Conservation (phyloP, 129 eudicot genomes). For the Gnaphalium uliginosum region DNA sequence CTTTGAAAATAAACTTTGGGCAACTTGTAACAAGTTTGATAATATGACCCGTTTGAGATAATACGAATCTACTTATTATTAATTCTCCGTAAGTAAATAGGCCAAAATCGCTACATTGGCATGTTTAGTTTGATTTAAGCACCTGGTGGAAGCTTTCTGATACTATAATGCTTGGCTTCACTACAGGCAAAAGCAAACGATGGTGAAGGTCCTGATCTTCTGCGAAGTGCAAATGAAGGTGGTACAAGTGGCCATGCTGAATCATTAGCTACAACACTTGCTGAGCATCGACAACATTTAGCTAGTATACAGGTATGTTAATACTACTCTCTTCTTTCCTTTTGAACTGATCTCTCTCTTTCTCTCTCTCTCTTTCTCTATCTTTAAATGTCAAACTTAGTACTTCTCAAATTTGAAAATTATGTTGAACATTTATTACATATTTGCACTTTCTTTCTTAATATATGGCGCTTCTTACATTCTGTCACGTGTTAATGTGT, state of each 20-base stretch:
- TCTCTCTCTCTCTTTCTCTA: too few relatives aligned
- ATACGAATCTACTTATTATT: neutral
- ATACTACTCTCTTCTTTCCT: conserved; percentile 6
- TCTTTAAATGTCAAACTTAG: neutral
- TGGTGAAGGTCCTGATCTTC: conserved; percentile 98
- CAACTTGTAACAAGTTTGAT: neutral
- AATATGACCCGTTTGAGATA: neutral
- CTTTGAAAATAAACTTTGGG: neutral
- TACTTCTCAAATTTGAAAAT: conserved; percentile 12
- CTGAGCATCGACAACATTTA: conserved; percentile 94
- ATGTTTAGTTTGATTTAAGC: neutral
- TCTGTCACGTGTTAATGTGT: neutral
- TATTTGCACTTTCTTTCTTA: neutral
- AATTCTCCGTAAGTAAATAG: neutral
- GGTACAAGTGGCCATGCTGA: conserved; percentile 90
- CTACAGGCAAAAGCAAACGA: conserved; percentile 92
- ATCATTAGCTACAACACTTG: conserved; percentile 87
- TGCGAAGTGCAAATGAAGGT: conserved; percentile 70
- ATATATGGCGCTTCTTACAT: neutral
- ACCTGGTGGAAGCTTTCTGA: neutral
- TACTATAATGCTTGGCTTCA: conserved; percentile 3
- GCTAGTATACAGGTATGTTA: conserved; percentile 90
- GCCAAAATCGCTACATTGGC: neutral
- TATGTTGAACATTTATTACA: neutral
- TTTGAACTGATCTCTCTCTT: neutral